Conservation (phyloP, 2,329 filamentous ascomycete species). For the Microcyclospora tardicrescens region DNA sequence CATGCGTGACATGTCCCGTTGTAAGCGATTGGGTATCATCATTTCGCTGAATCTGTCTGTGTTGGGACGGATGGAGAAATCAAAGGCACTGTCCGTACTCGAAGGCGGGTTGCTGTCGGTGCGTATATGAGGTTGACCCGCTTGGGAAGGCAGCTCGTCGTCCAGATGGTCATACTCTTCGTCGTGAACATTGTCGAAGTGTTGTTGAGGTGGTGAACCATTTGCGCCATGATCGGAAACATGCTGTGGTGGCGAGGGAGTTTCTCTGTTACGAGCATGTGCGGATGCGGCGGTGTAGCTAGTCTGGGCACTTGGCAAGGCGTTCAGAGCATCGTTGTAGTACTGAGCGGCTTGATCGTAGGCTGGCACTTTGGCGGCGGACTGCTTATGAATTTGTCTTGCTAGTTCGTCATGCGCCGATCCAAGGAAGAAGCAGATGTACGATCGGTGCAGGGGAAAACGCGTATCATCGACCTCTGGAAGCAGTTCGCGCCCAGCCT, state of each 20-base stretch:
- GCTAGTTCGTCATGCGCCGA: conserved; percentile 36
- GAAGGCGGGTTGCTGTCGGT: conserved; percentile 13
- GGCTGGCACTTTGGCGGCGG: conserved; percentile 29
- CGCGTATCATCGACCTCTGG: conserved; percentile 3
- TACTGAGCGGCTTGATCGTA: conserved; percentile 28
- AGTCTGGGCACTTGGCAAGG: conserved; percentile 7
- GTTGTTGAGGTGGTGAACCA: too few relatives aligned
- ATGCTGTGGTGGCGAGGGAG: not conserved
- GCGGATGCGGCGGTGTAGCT: not conserved
- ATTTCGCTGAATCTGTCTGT: conserved; percentile 1
- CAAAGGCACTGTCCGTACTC: conserved; percentile 5
- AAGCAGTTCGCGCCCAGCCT: conserved; percentile 17
- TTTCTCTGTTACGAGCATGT: not conserved
- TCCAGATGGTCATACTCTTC: too few relatives aligned
- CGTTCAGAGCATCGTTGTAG: conserved; percentile 21
- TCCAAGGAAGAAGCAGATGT: conserved; percentile 35
- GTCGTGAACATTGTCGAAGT: too few relatives aligned
- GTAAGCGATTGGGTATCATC: conserved; percentile 2
- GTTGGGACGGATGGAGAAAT: not conserved
- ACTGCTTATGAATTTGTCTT: conserved; percentile 33
- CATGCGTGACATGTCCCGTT: conserved; percentile 7
- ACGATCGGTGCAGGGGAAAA: conserved; percentile 17
- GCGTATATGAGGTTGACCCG: conserved; percentile 7
- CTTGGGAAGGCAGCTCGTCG: not conserved
- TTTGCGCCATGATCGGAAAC: too few relatives aligned